These are phyloP conservation scores for Salix dunnii DNA, from an alignment of 345 rosid species.

Conservation along the genomic window DNA sequence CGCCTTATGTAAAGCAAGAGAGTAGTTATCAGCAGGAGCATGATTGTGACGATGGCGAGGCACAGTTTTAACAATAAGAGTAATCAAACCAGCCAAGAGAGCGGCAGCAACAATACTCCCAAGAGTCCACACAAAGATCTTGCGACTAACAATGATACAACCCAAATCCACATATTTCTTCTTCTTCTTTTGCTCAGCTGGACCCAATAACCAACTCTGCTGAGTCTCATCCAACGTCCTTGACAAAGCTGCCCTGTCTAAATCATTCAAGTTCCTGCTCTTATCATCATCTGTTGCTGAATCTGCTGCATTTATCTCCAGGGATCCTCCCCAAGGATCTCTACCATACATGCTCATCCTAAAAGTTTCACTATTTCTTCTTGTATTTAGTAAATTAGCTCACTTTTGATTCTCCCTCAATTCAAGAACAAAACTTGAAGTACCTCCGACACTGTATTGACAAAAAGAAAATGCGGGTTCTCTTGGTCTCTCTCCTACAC, in stretches of 20 bases:
- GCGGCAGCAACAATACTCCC: constrained; percentile 59
- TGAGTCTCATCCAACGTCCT: constrained; percentile 92
- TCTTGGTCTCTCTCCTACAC: neutral
- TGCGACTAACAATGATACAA: constrained; percentile 90
- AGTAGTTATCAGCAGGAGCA: constrained; percentile 79
- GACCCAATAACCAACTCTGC: constrained; percentile 97
- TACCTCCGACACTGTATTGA: neutral
- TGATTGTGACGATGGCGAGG: constrained; percentile 59
- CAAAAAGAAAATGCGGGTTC: neutral
- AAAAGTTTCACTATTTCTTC: neutral
- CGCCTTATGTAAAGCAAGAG: constrained; percentile 85
- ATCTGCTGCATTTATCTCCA: constrained; percentile 87
- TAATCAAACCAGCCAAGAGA: constrained; percentile 63
- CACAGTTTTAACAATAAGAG: constrained; percentile 77
- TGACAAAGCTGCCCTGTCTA: constrained; percentile 78
- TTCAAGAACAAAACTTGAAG: neutral
- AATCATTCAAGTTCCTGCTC: constrained; percentile 79
- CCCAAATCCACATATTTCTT: constrained; percentile 95
- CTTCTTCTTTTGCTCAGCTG: constrained; percentile 86
- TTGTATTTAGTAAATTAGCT: neutral
- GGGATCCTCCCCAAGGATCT: constrained; percentile 98
- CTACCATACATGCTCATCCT: constrained; percentile 74
- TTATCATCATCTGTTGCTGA: constrained; percentile 97
- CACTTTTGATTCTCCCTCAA: neutral
- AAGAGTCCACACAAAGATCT: constrained; percentile 91